A percentile compares a stretch with the other conserved stretches of the same genome.
phyloP scores from a whole-genome alignment of 1,284 basidiomycete genomes.

The Fistulina hepatica region DNA sequence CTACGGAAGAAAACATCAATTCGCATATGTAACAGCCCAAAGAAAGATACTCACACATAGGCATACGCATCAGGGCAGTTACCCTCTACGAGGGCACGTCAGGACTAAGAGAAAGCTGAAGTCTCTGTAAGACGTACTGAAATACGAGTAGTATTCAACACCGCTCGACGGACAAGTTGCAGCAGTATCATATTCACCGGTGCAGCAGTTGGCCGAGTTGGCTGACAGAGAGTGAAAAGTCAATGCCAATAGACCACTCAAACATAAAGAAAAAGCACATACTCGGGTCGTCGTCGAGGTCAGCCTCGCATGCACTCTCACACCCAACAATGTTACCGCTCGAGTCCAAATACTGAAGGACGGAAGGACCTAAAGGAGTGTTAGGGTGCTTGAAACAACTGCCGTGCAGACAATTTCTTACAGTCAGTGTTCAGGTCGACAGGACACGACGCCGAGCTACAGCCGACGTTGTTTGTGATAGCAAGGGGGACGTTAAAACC shows the following conservation, averaged over 20 bases:
- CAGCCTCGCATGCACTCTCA: conserved; percentile 31
- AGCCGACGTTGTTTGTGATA: conserved; percentile 28
- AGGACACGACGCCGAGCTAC: conserved; percentile 26
- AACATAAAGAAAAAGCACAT: conserved; percentile 8
- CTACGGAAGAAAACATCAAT: no score
- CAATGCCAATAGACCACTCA: not conserved
- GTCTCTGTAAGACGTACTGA: conserved; percentile 26
- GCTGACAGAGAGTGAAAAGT: not conserved
- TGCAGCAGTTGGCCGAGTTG: conserved; percentile 5
- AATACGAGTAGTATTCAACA: conserved; percentile 39
- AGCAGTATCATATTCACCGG: conserved; percentile 35
- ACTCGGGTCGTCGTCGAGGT: conserved; percentile 19
- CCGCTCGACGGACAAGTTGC: conserved; percentile 40
- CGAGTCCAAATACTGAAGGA: conserved; percentile 27
- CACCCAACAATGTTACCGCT: conserved; percentile 31
- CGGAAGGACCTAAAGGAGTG: conserved; percentile 22
- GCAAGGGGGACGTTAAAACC: conserved; percentile 33
- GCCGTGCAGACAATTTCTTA: conserved; percentile 8
- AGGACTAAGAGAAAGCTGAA: not conserved
- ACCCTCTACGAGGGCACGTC: conserved; percentile 18
- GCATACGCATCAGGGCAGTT: conserved; percentile 34
- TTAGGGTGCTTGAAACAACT: not conserved
- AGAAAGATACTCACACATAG: no score
- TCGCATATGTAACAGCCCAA: no score
- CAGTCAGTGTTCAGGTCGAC: conserved; percentile 29